A percentile compares a stretch with the other conserved stretches of the same genome.
These are phyloP conservation scores for Rhizophagus sp. DNA, from an alignment of 192 early-diverging fungal genomes.

Conservation along the genomic window DNA sequence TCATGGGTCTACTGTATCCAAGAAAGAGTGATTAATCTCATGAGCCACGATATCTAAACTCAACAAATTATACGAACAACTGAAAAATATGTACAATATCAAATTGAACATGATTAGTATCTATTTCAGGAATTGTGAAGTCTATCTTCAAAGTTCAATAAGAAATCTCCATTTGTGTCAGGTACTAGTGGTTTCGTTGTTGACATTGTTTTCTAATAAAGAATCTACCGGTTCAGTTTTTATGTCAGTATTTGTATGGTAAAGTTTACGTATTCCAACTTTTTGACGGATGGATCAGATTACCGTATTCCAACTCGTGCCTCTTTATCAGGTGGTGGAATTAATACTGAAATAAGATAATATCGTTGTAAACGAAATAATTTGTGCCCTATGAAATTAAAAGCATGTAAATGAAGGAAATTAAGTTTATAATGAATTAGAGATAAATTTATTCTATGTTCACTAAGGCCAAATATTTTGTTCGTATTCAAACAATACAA, in stretches of 20 bases:
- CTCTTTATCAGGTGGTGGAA: neutral
- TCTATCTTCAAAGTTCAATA: neutral
- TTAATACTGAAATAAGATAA: neutral
- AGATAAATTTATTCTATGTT: neutral
- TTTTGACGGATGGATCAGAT: constrained; percentile 8
- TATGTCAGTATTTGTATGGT: neutral
- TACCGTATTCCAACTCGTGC: neutral
- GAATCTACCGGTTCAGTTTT: neutral
- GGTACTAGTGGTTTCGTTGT: neutral
- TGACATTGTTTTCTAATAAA: neutral
- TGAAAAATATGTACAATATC: neutral
- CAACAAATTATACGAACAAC: neutral
- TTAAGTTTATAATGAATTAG: neutral
- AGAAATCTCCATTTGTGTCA: neutral
- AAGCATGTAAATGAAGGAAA: too few species aligned
- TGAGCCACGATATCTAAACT: constrained; percentile 9
- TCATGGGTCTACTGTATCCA: too few species aligned
- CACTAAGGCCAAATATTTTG: constrained; percentile 13
- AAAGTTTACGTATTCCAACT: neutral
- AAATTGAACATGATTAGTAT: neutral
- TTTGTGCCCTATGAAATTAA: neutral
- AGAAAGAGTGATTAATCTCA: constrained; percentile 2
- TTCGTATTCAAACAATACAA: neutral
- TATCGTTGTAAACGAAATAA: neutral
- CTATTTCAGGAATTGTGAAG: neutral